A percentile compares a stretch with the other conserved stretches of the same genome.
phyloP scores from a whole-genome alignment of 352 stramenopile genomes.

The Globisporangium viniferum region DNA sequence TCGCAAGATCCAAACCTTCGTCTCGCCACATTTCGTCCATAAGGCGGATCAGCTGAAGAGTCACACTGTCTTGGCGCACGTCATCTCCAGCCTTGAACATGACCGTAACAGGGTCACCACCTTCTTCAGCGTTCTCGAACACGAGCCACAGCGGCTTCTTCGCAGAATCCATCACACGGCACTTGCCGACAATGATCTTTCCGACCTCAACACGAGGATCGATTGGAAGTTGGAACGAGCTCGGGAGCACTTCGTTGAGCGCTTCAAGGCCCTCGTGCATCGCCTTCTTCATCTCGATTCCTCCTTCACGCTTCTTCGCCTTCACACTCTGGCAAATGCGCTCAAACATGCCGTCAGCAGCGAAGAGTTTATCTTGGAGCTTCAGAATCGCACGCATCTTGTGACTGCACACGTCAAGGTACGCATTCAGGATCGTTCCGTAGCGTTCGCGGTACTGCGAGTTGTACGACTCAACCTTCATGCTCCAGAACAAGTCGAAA shows the following conservation, averaged over 20 bases:
- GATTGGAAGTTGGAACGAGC: constrained; percentile 85
- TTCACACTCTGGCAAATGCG: constrained; percentile 84
- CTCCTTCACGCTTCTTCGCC: constrained; percentile 75
- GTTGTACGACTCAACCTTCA: constrained; percentile 88
- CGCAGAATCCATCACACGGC: constrained; percentile 88
- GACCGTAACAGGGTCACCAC: constrained; percentile 74
- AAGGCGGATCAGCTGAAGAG: constrained; percentile 89
- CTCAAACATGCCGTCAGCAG: constrained; percentile 73
- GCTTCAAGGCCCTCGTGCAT: constrained; percentile 78
- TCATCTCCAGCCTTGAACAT: constrained; percentile 96
- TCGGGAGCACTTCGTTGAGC: constrained; percentile 81
- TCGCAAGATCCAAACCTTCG: constrained; percentile 87
- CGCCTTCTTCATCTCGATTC: constrained; percentile 78
- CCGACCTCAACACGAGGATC: constrained; percentile 82
- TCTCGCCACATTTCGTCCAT: constrained; percentile 94
- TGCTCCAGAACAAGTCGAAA: constrained; percentile 88
- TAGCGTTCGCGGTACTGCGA: constrained; percentile 78
- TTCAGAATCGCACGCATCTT: constrained; percentile 92
- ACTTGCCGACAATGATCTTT: constrained; percentile 85
- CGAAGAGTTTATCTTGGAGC: constrained; percentile 87
- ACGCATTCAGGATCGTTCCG: constrained; percentile 77
- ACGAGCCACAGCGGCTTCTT: constrained; percentile 89
- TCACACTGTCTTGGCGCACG: constrained; percentile 94
- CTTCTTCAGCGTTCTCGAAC: constrained; percentile 86
- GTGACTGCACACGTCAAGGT: constrained; percentile 81